Evolutionary conservation across 2,329 filamentous ascomycete genomes (phyloP).

Genomic region (Hymenoscyphus fructigenus): DNA sequence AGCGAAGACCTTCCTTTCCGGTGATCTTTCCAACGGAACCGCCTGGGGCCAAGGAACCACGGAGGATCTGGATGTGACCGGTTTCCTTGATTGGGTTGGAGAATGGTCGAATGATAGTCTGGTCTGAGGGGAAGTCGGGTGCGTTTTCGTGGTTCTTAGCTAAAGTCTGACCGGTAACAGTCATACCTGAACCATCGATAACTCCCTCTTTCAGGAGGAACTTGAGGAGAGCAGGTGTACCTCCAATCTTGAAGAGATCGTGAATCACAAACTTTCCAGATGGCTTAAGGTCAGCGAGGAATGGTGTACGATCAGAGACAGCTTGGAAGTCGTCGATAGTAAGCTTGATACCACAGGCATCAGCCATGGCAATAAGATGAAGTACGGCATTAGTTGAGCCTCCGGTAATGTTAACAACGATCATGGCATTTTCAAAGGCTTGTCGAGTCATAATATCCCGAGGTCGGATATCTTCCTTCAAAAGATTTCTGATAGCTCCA

Average conservation of each 20-base stretch:
- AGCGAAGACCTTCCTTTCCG: constrained; percentile 68
- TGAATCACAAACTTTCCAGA: constrained; percentile 65
- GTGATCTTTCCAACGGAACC: constrained; percentile 75
- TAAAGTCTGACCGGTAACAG: constrained; percentile 58
- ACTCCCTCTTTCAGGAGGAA: constrained; percentile 57
- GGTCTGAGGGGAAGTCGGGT: constrained; percentile 64
- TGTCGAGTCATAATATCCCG: constrained; percentile 76
- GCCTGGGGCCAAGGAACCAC: constrained; percentile 66
- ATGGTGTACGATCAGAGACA: constrained; percentile 75
- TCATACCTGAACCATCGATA: constrained; percentile 59
- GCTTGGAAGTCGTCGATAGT: constrained; percentile 85
- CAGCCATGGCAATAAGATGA: constrained; percentile 80
- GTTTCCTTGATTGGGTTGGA: constrained; percentile 69
- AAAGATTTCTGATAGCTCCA: constrained; percentile 69
- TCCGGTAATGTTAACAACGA: constrained; percentile 77
- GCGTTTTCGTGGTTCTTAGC: constrained; percentile 58
- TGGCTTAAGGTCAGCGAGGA: constrained; percentile 80
- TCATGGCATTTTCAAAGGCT: constrained; percentile 84
- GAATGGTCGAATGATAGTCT: constrained; percentile 68
- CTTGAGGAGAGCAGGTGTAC: constrained; percentile 57
- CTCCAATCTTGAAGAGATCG: constrained; percentile 55
- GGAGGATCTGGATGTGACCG: constrained; percentile 72
- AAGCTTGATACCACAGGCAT: constrained; percentile 77
- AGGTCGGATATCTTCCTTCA: constrained; percentile 75
- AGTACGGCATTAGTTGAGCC: constrained; percentile 85